These are phyloP conservation scores for Metarhizium rileyi DNA, from an alignment of 2,329 filamentous ascomycete species.

Conservation along the genomic window DNA sequence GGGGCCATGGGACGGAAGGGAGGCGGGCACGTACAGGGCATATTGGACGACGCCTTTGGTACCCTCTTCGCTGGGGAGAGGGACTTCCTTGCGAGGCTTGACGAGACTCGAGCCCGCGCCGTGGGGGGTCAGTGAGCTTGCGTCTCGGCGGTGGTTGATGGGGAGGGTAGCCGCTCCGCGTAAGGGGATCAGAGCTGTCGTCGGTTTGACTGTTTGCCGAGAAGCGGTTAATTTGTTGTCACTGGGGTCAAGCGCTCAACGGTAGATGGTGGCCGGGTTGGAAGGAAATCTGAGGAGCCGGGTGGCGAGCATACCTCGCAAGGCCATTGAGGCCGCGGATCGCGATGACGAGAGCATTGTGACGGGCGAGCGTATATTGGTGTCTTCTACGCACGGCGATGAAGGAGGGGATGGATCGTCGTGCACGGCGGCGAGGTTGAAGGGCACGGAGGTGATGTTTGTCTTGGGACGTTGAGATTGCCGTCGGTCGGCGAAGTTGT, in stretches of 20 bases:
- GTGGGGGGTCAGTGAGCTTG: conserved; percentile 45
- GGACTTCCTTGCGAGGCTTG: conserved; percentile 59
- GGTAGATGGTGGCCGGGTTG: not conserved
- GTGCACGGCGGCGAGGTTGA: not conserved
- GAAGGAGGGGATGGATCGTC: not conserved
- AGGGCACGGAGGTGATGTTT: not conserved
- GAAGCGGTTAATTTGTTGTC: not conserved
- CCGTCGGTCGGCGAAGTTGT: conserved; percentile 1
- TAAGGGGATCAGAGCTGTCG: conserved; percentile 51
- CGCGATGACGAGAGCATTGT: conserved; percentile 40
- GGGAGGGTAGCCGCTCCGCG: conserved; percentile 54
- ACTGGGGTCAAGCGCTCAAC: not conserved
- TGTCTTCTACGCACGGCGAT: not conserved
- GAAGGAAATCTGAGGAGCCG: not conserved
- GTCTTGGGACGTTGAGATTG: conserved; percentile 17
- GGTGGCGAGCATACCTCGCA: conserved; percentile 39
- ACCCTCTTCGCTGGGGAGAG: conserved; percentile 65
- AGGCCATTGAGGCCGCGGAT: conserved; percentile 41
- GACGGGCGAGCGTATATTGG: conserved; percentile 4
- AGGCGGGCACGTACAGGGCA: conserved; percentile 57
- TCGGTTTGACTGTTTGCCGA: conserved; percentile 49
- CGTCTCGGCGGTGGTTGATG: conserved; percentile 56
- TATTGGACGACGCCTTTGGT: conserved; percentile 79
- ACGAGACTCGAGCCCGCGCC: conserved; percentile 43
- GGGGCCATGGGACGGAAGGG: not conserved